Conservation (phyloP, 1,284 basidiomycete species). For the Apiotrichum gamsii region DNA sequence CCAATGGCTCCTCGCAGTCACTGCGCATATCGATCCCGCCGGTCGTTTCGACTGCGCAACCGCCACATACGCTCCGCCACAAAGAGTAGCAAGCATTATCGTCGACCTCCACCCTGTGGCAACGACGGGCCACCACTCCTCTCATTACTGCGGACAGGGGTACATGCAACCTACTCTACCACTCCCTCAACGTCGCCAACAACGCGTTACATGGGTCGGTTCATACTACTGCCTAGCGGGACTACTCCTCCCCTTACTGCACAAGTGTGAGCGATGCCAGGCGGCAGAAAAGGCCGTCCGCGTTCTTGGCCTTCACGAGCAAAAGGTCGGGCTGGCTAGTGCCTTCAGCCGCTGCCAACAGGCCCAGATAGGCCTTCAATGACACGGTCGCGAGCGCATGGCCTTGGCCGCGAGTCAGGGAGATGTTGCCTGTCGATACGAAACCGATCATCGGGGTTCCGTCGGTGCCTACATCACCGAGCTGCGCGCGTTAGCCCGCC, state of each 20-base stretch:
- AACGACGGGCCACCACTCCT: too few species aligned
- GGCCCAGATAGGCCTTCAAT: slow-evolving; percentile 53
- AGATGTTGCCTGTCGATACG: slow-evolving; percentile 71
- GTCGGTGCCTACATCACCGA: slow-evolving; percentile 49
- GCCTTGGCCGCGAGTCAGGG: slow-evolving; percentile 65
- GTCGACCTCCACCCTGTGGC: too few species aligned
- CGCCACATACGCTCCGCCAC: too few species aligned
- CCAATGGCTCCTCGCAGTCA: too few species aligned
- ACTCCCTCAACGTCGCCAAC: too few species aligned
- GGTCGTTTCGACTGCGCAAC: too few species aligned
- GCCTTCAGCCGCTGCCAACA: slow-evolving; percentile 51
- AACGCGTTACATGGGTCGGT: too few species aligned
- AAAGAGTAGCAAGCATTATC: too few species aligned
- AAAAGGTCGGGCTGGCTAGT: slow-evolving; percentile 8
- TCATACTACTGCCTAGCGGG: too few species aligned
- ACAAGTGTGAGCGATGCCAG: slow-evolving; percentile 36
- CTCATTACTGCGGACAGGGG: too few species aligned
- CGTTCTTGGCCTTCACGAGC: slow-evolving; percentile 50
- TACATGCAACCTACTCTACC: too few species aligned
- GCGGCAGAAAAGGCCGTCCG: slow-evolving; percentile 48
- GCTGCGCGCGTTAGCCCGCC: slow-evolving; percentile 40
- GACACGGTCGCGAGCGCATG: slow-evolving; percentile 67
- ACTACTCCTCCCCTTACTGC: background rate
- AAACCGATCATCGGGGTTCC: slow-evolving; percentile 61
- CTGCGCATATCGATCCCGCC: too few species aligned